Percentiles rank a stretch among this genome's conserved stretches.
Conservation (phyloP, 306 rosid genomes). For the Alnus glutinosa region DNA sequence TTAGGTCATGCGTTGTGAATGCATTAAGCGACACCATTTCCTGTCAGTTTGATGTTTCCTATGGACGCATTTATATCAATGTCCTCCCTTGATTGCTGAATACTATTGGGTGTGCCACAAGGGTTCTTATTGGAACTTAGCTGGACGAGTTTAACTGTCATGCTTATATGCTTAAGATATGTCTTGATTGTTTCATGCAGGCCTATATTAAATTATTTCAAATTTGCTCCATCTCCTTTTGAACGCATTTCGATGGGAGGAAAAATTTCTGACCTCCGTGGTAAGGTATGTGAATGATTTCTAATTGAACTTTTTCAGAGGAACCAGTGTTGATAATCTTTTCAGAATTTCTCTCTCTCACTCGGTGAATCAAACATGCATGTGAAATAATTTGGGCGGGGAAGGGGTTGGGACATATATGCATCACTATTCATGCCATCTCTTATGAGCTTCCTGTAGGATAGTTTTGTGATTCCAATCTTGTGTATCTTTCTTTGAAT, state of each 20-base stretch:
- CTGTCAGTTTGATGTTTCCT: background rate
- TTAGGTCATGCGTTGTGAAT: background rate
- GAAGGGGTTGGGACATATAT: background rate
- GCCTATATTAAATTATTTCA: constrained; percentile 64
- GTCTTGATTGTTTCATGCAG: constrained; percentile 45
- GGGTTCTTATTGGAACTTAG: constrained; percentile 5
- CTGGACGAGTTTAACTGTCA: constrained; percentile 1
- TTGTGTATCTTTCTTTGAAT: background rate
- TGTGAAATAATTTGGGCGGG: background rate
- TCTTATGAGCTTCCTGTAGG: background rate
- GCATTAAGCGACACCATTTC: background rate
- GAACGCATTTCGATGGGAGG: constrained; percentile 49
- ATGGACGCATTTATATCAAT: background rate
- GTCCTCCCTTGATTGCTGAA: background rate
- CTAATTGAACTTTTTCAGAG: background rate
- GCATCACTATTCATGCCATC: background rate
- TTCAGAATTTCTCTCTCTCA: background rate
- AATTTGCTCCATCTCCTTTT: constrained; percentile 83
- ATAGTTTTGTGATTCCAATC: background rate
- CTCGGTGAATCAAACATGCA: background rate
- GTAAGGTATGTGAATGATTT: constrained; percentile 43
- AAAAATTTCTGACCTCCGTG: constrained; percentile 21
- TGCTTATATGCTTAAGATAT: constrained; percentile 15
- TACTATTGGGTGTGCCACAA: background rate
- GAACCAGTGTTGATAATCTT: background rate